Percentiles rank a stretch among this genome's conserved stretches.
These are phyloP conservation scores for Akanthomyces uredinophilus DNA, from an alignment of 2,329 filamentous ascomycete genomes.

Conservation along the genomic window DNA sequence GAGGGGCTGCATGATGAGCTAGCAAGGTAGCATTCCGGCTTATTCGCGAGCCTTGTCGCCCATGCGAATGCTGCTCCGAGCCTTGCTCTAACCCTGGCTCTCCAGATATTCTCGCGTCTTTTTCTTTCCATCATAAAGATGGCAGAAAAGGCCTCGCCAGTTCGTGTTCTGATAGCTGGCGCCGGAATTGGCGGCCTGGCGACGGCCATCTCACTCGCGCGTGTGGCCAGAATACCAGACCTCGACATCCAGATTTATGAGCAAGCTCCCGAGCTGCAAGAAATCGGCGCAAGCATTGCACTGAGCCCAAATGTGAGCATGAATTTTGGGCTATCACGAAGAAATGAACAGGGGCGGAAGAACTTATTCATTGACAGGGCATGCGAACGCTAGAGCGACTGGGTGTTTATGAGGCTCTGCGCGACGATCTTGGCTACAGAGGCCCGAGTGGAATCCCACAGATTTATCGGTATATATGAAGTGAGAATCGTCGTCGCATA, in stretches of 20 bases:
- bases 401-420: constrained; percentile 26
- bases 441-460: constrained; percentile 6
- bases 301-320: constrained; percentile 40
- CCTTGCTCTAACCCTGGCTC: neutral
- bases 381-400: constrained; percentile 46
- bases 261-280: constrained; percentile 37
- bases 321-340: neutral
- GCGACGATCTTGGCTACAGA: constrained; percentile 3
- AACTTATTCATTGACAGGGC: constrained; percentile 18
- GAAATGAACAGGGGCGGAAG: neutral
- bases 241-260: constrained; percentile 44
- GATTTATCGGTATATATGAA: constrained; percentile 26
- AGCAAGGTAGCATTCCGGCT: neutral
- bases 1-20: neutral
- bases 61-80: neutral
- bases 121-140: neutral
- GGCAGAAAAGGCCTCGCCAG: neutral
- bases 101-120: neutral
- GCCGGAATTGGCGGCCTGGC: constrained; percentile 34
- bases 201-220: constrained; percentile 39
- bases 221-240: constrained; percentile 30
- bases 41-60: neutral
- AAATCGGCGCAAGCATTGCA: constrained; percentile 44
- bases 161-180: constrained; percentile 17
- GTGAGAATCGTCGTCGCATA: constrained; percentile 20